Base-by-base conservation (phyloP, 306 rosid genomes). In the Astragalus membranaceus region DNA sequence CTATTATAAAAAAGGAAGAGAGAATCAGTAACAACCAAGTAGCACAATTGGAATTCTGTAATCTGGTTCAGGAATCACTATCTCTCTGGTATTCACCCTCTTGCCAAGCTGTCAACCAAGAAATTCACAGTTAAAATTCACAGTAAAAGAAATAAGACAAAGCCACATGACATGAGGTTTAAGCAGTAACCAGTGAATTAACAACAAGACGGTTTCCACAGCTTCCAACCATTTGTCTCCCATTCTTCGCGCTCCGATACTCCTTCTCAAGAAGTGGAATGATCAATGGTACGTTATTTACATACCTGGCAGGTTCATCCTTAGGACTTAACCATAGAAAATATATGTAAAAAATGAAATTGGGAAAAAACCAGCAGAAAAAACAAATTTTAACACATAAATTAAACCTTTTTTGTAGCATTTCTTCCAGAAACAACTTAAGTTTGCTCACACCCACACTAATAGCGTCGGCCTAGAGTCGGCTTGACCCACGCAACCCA, bases 241-340 rank as follows among this genome's bases (percentile, higher is more conserved):
- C n/a, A n/a, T n/a, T 85, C 64, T 88, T 84, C 58, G 85, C 84
- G 76, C 85, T 86, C 39, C 92, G 82, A 78, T 84, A 75, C 88
- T 94, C 96, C 91, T 90, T 94, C 81, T 94, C 98, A 57, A 94
- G 98, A 81, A 94, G 98, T 48, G 98, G 96, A 81, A 94, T 81
- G 82, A 94, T 91, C 78, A 86, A 66, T 13, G 97, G 98, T 43
- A 94, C 89, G 4, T 83, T 90, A 73, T 82, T 88, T 92, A 94
- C 86, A 77, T 94, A 94, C 96, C 98, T 93, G 67, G 79, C 77
- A 84, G 60, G 69, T 20, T 68, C 76, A 75, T 61, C 78, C 43
- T 69, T 50, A 78, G 69, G 49, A 78, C 41, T 69, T 50, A 82
- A 49, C 41, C 52, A 69, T 13, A 39, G 48, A 66, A 69, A 60